A percentile compares a stretch with the other conserved stretches of the same genome.
Conservation (phyloP, 2,329 filamentous ascomycete genomes). For the Cadophora sp. region DNA sequence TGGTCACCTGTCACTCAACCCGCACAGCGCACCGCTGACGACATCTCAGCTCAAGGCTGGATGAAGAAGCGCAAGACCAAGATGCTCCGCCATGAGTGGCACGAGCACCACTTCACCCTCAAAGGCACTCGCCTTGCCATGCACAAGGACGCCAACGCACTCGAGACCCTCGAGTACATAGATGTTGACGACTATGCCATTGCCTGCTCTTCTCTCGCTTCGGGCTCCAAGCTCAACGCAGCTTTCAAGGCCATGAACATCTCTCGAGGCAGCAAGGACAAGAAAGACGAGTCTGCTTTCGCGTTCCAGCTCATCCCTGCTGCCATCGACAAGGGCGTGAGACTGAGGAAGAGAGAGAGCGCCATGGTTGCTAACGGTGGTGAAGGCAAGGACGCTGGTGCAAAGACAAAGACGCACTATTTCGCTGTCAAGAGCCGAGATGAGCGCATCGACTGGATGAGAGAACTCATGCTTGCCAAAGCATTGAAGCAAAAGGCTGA, state of each 20-base stretch:
- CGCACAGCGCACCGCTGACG: conserved; percentile 47
- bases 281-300: conserved; percentile 69
- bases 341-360: conserved; percentile 54
- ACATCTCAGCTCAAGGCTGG: conserved; percentile 77
- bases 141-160: conserved; percentile 67
- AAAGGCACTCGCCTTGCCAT: conserved; percentile 77
- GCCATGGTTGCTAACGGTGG: conserved; percentile 30
- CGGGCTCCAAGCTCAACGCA: conserved; percentile 78
- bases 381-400: conserved; percentile 56
- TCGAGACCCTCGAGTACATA: conserved; percentile 73
- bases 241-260: conserved; percentile 84
- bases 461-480: conserved; percentile 90
- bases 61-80: conserved; percentile 95
- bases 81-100: conserved; percentile 92
- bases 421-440: conserved; percentile 89
- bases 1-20: conserved; percentile 35
- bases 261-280: conserved; percentile 58
- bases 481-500: conserved; percentile 84
- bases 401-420: conserved; percentile 84
- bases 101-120: conserved; percentile 89
- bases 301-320: conserved; percentile 83
- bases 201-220: conserved; percentile 78
- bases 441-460: conserved; percentile 97
- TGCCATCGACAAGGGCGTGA: conserved; percentile 50
- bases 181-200: conserved; percentile 91